Evolutionary conservation across 768 basidiomycete species (phyloP).

Genomic region (Amanita rimosa): DNA sequence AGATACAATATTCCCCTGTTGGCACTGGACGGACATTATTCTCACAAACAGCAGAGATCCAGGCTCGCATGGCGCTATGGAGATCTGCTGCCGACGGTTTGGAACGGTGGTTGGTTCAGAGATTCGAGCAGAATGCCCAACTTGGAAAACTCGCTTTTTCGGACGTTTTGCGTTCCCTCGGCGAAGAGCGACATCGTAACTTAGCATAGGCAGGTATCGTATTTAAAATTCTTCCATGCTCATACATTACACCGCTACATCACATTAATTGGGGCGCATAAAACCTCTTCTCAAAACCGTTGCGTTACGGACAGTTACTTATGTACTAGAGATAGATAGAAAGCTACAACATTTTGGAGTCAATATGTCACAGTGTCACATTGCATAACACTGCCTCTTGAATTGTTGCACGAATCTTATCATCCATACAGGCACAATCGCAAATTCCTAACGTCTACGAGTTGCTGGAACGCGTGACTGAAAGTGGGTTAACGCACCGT

Average conservation of each 20-base stretch:
- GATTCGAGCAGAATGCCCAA: slow-evolving; percentile 89
- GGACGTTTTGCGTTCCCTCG: slow-evolving; percentile 70
- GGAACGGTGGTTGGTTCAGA: slow-evolving; percentile 77
- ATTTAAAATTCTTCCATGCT: not conserved
- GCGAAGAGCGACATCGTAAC: slow-evolving; percentile 52
- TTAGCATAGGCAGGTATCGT: not conserved
- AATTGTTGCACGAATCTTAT: not conserved
- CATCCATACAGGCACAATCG: not conserved
- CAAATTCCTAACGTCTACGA: not conserved
- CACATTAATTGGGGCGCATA: not conserved
- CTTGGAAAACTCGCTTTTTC: slow-evolving; percentile 85
- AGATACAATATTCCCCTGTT: slow-evolving; percentile 77
- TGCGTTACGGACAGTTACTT: not conserved
- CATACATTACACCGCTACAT: not conserved
- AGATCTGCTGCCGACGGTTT: slow-evolving; percentile 71
- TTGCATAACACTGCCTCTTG: not conserved
- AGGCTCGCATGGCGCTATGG: slow-evolving; percentile 74
- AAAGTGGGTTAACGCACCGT: not conserved
- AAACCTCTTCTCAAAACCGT: not conserved
- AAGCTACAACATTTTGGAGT: not conserved
- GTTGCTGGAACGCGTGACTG: not conserved
- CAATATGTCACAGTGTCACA: slow-evolving; percentile 1
- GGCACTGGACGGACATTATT: slow-evolving; percentile 58
- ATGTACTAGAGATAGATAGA: not conserved
- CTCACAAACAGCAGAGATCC: slow-evolving; percentile 85